Evolutionary conservation across 2,329 filamentous ascomycete species (phyloP), one percentile per base, ranked within the genome.

Genomic region (Colletotrichum acutatum): DNA sequence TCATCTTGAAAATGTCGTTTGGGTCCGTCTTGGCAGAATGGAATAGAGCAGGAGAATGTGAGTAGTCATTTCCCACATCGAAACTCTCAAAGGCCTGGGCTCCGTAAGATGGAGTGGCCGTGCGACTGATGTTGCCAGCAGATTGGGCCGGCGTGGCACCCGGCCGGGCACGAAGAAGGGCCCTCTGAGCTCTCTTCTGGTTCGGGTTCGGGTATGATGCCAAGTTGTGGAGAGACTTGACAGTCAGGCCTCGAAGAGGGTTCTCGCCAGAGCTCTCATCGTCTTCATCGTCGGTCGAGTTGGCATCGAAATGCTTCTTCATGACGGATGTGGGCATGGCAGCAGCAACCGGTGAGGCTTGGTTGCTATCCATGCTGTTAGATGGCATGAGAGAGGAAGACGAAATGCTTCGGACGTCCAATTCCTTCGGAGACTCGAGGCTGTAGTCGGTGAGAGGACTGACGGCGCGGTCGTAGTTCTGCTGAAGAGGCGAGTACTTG

Each of bases 171-270:
- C 80, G 78, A 66, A 80, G 78, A 71, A 89, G 84, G 22, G 83
- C 80, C 75, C 82, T 85, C 79, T 86, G 86, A 71, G 88, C 88
- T 54, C 79, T 81, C 78, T 86, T 86, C 78, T 89, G 88, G 77
- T 83, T 86, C 8, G 87, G 88, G 75, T 90, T 90, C 5, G 85
- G 82, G 75, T 89, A 90, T 1, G 88, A 90, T 19, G 88, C 88
- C 75, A 90, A 78, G 75, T 86, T 90, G 52, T 86, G 84, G 26
- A 90, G 82, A 34, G 83, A 86, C 76, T 89, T 88, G 76, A 86
- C 83, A 14, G 82, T 80, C 74, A 84, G 81, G 58, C 79, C 84
- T 71, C 82, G 79, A 62, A 85, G 77, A 1, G 81, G 77, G 24
- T 76, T 74, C 24, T 81, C 79, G 66, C 78, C 78, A 7, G 72